A percentile compares a stretch with the other conserved stretches of the same genome.
Conservation (phyloP, 495 filamentous ascomycete species). For the Aspergillus cristatus region DNA sequence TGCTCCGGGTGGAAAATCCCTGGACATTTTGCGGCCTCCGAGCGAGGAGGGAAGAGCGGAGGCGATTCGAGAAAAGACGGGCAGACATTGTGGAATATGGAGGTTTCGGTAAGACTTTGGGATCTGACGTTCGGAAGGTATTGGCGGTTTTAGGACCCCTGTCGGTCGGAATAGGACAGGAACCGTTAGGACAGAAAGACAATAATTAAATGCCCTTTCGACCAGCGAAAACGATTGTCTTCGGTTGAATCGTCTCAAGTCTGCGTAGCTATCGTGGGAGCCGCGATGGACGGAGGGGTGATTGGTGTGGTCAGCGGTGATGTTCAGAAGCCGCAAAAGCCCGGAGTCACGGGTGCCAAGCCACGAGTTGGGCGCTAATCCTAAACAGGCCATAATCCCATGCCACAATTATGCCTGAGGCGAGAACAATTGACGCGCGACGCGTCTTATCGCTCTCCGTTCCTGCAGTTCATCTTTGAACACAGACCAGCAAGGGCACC, state of each 20-base stretch:
- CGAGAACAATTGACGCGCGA: constrained; percentile 25
- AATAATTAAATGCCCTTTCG: constrained; percentile 6
- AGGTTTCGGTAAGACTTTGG: not conserved
- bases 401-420: constrained; percentile 27
- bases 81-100: constrained; percentile 31
- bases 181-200: constrained; percentile 1
- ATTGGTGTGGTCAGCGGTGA: constrained; percentile 24
- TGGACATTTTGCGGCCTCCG: constrained; percentile 30
- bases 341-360: constrained; percentile 24
- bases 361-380: constrained; percentile 28
- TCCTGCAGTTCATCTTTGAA: no score
- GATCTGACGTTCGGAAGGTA: constrained; percentile 11
- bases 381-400: constrained; percentile 19
- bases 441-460: constrained; percentile 17
- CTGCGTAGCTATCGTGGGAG: constrained; percentile 13
- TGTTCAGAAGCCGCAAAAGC: constrained; percentile 40
- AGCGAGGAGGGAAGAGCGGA: constrained; percentile 34
- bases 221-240: constrained; percentile 7
- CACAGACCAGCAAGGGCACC: no score
- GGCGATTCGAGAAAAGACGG: constrained; percentile 31
- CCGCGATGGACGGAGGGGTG: constrained; percentile 28
- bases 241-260: constrained; percentile 17
- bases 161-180: constrained; percentile 5
- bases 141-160: constrained; percentile 13
- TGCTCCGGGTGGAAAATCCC: constrained; percentile 36